Base-by-base conservation (phyloP, 1,284 basidiomycete genomes). In the Exobasidium rhododendri region DNA sequence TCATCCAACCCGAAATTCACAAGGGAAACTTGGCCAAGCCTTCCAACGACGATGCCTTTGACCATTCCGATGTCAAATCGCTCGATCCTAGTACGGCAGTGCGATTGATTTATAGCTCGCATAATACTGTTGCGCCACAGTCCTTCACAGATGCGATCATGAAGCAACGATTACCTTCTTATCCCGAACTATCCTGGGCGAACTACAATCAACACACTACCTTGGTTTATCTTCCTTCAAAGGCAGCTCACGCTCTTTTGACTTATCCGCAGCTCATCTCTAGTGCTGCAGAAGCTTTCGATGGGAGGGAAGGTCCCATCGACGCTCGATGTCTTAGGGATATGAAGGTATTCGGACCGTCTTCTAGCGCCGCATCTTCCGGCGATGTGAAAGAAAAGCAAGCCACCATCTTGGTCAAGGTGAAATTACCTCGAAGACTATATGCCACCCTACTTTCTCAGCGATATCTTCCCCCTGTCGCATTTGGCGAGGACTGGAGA, bases 391-490 rank as follows among this genome's bases (percentile, higher is more conserved):
- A 11, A 59, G 56, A 49, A 22, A 54, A n/a, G 31, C 35, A 20
- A 29, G 59, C 6, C n/a, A n/a, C n/a, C n/a, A 31, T 56, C 4
- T 22, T 40, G 1, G 58, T 68, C 22, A 56, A 59, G 11, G 60
- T 78, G 3, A 45, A 64, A 2, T 62, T 74, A 61, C 73, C 75
- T 2, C 65, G 71, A 22, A 65, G 71, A 20, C 64, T 77, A 24
- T 97, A 96, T 80, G 94, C 94, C 1, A 94, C 97, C 73, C 83
- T 97, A 13, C 81, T 88, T 31, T 89, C 92, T 13, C 94, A 97
- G 79, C 89, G 88, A 63, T 97, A 96, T 80, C 89, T 89, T 75
- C 89, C 94, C 2, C 93, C 94, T 0, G 91, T 90, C 73, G 83
- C 90, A 24, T 97, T 97, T 74, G 91, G 92, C 1, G 46, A 52